A percentile compares a stretch with the other conserved stretches of the same genome.
These are phyloP conservation scores for Drechslerella dactyloides DNA, from an alignment of 2,329 filamentous ascomycete species.

Conservation along the genomic window DNA sequence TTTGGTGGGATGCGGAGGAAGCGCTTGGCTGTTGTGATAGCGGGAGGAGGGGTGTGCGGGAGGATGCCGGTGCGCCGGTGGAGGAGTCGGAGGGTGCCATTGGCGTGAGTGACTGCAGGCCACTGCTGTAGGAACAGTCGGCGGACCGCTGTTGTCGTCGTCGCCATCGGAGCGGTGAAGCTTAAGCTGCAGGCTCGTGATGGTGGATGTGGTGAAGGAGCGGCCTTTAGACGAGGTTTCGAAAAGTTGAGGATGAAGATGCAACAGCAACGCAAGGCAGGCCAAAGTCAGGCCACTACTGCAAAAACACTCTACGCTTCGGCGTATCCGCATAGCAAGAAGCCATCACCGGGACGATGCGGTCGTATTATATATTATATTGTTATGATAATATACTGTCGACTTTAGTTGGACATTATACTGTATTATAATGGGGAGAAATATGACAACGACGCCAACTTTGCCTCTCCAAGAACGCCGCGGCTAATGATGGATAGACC, in stretches of 20 bases:
- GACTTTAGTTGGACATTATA: no score
- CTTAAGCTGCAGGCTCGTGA: neutral
- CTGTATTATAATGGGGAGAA: no score
- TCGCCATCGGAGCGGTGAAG: conserved; percentile 24
- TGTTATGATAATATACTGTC: no score
- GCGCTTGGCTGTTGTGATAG: conserved; percentile 16
- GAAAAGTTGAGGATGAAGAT: conserved; percentile 17
- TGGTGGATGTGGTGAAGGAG: neutral
- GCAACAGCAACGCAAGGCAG: conserved; percentile 43
- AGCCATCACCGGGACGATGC: no score
- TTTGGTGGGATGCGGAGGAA: conserved; percentile 48
- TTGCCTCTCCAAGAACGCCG: no score
- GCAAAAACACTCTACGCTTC: neutral
- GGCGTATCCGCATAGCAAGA: neutral
- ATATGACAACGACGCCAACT: no score
- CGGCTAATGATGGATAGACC: no score
- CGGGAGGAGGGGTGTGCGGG: conserved; percentile 15
- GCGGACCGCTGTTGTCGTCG: conserved; percentile 28
- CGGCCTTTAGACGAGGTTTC: conserved; percentile 2
- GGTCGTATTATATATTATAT: no score
- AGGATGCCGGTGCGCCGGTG: conserved; percentile 24
- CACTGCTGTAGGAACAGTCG: conserved; percentile 43
- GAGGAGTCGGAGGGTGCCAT: neutral
- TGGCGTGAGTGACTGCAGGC: conserved; percentile 18
- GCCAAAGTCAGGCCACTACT: neutral